These are phyloP conservation scores for Allium cepa DNA, from an alignment of 106 monocot species.

Conservation along the genomic window DNA sequence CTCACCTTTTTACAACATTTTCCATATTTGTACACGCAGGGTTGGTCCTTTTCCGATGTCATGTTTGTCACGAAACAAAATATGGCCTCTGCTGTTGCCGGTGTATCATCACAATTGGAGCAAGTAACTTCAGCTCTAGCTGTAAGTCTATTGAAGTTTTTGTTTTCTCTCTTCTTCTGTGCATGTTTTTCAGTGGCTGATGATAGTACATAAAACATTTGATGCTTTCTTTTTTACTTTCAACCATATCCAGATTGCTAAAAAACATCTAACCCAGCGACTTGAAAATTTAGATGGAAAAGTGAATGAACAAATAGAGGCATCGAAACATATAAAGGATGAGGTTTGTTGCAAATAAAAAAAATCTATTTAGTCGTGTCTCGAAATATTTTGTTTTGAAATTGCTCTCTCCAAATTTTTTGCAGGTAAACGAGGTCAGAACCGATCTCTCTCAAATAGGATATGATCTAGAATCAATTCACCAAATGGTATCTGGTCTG, in stretches of 20 bases:
- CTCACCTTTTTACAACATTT: background rate
- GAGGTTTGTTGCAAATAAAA: slow-evolving; percentile 41
- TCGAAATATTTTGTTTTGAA: background rate
- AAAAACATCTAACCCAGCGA: slow-evolving; percentile 63
- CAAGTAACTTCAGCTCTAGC: slow-evolving; percentile 77
- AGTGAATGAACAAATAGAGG: slow-evolving; percentile 76
- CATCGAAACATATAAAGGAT: slow-evolving; percentile 59
- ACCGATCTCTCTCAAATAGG: slow-evolving; percentile 77
- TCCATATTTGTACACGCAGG: slow-evolving; percentile 29
- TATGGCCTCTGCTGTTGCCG: slow-evolving; percentile 84
- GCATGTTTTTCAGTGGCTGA: background rate
- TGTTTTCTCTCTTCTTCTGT: slow-evolving; percentile 1
- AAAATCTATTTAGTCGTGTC: background rate
- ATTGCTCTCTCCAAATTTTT: background rate
- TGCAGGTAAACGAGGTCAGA: slow-evolving; percentile 67
- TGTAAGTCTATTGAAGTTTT: slow-evolving; percentile 28
- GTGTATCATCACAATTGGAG: slow-evolving; percentile 77
- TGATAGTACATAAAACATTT: background rate
- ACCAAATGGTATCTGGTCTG: background rate
- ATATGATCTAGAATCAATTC: slow-evolving; percentile 58
- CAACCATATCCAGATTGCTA: slow-evolving; percentile 50
- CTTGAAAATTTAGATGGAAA: slow-evolving; percentile 79
- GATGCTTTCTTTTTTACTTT: background rate
- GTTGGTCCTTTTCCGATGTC: slow-evolving; percentile 83
- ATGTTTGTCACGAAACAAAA: slow-evolving; percentile 94